Conservation (phyloP, 2,329 filamentous ascomycete genomes). For the Claviceps pusilla region DNA sequence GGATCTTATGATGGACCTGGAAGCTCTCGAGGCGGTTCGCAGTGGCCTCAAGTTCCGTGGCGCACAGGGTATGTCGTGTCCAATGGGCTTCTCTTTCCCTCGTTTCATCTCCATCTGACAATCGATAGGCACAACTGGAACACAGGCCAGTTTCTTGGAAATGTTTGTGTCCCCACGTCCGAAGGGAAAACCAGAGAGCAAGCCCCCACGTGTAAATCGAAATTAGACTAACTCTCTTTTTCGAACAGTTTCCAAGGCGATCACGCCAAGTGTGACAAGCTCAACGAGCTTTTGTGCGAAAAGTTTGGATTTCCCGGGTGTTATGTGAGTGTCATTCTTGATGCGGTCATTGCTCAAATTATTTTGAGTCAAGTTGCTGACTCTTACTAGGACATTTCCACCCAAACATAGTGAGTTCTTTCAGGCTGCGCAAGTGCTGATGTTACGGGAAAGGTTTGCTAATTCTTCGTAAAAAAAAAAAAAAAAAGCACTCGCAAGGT, state of each 20-base stretch:
- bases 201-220: background rate
- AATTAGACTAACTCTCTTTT: background rate
- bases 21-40: constrained; percentile 55
- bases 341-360: constrained; percentile 30
- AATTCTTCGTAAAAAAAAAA: background rate
- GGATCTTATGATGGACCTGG: constrained; percentile 48
- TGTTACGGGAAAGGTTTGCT: background rate
- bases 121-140: constrained; percentile 52
- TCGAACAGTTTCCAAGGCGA: constrained; percentile 28
- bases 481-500: constrained; percentile 51
- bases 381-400: constrained; percentile 31
- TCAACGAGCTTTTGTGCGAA: constrained; percentile 41
- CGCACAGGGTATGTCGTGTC: constrained; percentile 25
- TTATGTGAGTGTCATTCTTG: constrained; percentile 38
- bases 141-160: constrained; percentile 55
- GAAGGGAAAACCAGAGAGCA: background rate
- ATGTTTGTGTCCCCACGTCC: constrained; percentile 8
- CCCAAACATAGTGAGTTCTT: constrained; percentile 37
- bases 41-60: constrained; percentile 61
- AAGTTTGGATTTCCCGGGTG: constrained; percentile 37
- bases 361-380: background rate
- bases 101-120: constrained; percentile 28
- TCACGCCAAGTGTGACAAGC: constrained; percentile 32
- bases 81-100: background rate
- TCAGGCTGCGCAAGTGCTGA: background rate